Percentiles rank a stretch among this genome's conserved stretches.
These are phyloP conservation scores for Petasospora fabianii DNA, from an alignment of 1,139 yeast species.

Conservation along the genomic window DNA sequence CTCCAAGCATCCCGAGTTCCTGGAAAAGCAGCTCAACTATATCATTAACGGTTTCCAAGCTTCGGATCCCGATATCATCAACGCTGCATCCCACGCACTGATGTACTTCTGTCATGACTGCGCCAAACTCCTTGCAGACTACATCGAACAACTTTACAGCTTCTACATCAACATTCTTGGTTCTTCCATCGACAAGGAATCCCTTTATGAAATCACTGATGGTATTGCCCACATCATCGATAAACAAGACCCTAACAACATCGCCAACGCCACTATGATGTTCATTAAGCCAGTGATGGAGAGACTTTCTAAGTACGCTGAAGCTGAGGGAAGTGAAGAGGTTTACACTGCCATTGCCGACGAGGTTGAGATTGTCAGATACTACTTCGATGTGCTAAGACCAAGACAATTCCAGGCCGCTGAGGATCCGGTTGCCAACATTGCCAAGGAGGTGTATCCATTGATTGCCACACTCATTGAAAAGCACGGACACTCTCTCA, in stretches of 20 bases:
- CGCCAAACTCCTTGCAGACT: conserved; percentile 58
- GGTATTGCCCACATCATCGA: conserved; percentile 85
- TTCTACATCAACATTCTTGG: conserved; percentile 65
- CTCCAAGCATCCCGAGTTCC: conserved; percentile 71
- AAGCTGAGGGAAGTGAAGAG: conserved; percentile 34
- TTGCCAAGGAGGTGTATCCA: conserved; percentile 62
- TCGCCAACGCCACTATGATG: conserved; percentile 46
- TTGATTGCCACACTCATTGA: conserved; percentile 46
- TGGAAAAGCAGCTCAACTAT: conserved; percentile 81
- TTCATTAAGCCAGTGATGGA: conserved; percentile 68
- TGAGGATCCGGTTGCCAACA: conserved; percentile 53
- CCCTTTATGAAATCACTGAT: conserved; percentile 78
- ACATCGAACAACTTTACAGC: conserved; percentile 70
- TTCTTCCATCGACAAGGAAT: conserved; percentile 53
- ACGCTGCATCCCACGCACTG: conserved; percentile 91
- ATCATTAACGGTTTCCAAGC: conserved; percentile 72
- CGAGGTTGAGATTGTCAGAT: conserved; percentile 68
- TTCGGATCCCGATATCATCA: conserved; percentile 50
- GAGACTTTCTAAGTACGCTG: conserved; percentile 35
- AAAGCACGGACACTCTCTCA: conserved; percentile 51
- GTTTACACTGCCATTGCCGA: conserved; percentile 58
- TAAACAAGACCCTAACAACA: conserved; percentile 45
- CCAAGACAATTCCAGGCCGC: conserved; percentile 36
- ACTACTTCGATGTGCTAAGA: conserved; percentile 60
- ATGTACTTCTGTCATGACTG: conserved; percentile 96